A percentile compares a stretch with the other conserved stretches of the same genome.
Evolutionary conservation across 768 basidiomycete species (phyloP).

Genomic region (Boletus reticulatus): DNA sequence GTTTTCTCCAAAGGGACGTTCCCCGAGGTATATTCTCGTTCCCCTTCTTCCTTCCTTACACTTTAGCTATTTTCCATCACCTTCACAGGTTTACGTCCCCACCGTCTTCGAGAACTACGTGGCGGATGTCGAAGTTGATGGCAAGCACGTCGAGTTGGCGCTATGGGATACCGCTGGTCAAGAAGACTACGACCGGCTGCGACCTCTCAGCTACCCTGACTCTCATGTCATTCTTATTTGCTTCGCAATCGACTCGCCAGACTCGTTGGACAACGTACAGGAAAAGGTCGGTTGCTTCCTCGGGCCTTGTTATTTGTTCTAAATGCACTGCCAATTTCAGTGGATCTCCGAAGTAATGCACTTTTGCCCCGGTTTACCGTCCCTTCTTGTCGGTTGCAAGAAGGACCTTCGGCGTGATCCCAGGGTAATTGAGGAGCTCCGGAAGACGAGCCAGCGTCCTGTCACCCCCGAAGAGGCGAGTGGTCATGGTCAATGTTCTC

Average conservation of each 20-base stretch:
- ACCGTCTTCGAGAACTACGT: conserved; percentile 99
- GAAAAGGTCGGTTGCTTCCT: conserved; percentile 75
- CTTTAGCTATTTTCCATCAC: background rate
- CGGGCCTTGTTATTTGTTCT: conserved; percentile 5
- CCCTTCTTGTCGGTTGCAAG: conserved; percentile 99
- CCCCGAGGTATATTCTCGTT: conserved; percentile 65
- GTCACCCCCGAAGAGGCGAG: conserved; percentile 90
- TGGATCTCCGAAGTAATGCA: conserved; percentile 99
- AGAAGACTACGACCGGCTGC: conserved; percentile 98
- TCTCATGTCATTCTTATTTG: conserved; percentile 99
- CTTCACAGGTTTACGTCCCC: conserved; percentile 88
- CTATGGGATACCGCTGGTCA: conserved; percentile 99
- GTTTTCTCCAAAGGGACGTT: conserved; percentile 97
- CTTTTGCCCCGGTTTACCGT: conserved; percentile 91
- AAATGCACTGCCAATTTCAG: conserved; percentile 39
- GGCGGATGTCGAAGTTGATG: conserved; percentile 97
- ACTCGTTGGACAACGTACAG: conserved; percentile 99
- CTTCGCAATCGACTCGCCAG: conserved; percentile 96
- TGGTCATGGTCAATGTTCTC: background rate
- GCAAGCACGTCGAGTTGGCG: conserved; percentile 97
- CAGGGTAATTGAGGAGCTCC: conserved; percentile 90
- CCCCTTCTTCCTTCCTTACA: background rate
- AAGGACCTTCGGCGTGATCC: conserved; percentile 95
- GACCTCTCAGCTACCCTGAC: conserved; percentile 97
- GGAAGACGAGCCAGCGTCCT: conserved; percentile 92